These are phyloP conservation scores for Alternaria sp. DNA, from an alignment of 2,329 filamentous ascomycete species.

Conservation along the genomic window DNA sequence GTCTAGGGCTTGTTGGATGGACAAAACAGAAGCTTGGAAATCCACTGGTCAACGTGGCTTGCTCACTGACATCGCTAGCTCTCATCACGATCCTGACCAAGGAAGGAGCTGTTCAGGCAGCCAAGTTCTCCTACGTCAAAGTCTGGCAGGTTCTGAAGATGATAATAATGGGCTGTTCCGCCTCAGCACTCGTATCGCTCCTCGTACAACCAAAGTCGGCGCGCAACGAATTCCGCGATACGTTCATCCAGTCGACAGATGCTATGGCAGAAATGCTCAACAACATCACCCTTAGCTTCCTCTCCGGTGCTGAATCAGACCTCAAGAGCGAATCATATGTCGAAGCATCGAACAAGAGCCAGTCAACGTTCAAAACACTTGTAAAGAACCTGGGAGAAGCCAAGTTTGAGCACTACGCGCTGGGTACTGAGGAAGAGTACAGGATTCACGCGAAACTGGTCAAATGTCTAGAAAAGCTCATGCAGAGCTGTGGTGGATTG, in stretches of 20 bases:
- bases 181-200: slow-evolving; percentile 62
- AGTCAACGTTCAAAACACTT: slow-evolving; percentile 71
- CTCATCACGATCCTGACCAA: slow-evolving; percentile 91
- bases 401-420: slow-evolving; percentile 84
- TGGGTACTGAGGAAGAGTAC: slow-evolving; percentile 81
- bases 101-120: slow-evolving; percentile 84
- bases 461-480: slow-evolving; percentile 81
- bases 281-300: slow-evolving; percentile 80
- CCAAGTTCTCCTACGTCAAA: slow-evolving; percentile 80
- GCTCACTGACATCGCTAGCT: slow-evolving; percentile 83
- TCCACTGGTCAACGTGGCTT: slow-evolving; percentile 78
- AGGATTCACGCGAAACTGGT: slow-evolving; percentile 79
- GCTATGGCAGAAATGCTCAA: slow-evolving; percentile 82
- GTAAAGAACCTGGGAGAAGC: slow-evolving; percentile 82
- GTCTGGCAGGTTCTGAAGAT: slow-evolving; percentile 72
- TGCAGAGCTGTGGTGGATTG: slow-evolving; percentile 88
- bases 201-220: slow-evolving; percentile 81
- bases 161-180: slow-evolving; percentile 63
- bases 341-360: slow-evolving; percentile 68
- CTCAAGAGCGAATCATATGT: slow-evolving; percentile 71
- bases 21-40: slow-evolving; percentile 80
- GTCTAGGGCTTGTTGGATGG: slow-evolving; percentile 87
- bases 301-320: slow-evolving; percentile 82
- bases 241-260: slow-evolving; percentile 75
- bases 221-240: slow-evolving; percentile 72